Conservation (phyloP, 345 rosid genomes). For the Toxicodendron radicans region DNA sequence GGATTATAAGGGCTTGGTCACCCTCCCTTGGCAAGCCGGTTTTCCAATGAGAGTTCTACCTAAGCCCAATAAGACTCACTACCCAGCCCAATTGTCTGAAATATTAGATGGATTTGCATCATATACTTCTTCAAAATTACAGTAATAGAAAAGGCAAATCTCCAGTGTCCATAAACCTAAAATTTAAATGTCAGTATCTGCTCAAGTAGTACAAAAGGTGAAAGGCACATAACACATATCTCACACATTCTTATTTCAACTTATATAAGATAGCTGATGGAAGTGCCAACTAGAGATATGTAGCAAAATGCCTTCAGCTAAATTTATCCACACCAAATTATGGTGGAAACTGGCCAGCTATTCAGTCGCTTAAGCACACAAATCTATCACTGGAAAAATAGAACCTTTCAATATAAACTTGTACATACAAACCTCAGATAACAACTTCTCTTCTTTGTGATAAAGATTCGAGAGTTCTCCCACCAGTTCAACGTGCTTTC, state of each 20-base stretch:
- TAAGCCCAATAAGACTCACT: too few relatives aligned
- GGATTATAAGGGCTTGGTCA: too few relatives aligned
- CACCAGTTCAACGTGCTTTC: conserved; percentile 82
- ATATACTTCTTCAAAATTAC: too few relatives aligned
- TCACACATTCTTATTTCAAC: background rate
- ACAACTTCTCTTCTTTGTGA: conserved; percentile 81
- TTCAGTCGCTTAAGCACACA: background rate
- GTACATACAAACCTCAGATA: conserved; percentile 68
- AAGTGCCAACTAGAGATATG: background rate
- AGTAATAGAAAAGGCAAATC: background rate
- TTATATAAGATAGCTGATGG: background rate
- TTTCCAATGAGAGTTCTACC: too few relatives aligned
- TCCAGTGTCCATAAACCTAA: background rate
- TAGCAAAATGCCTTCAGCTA: background rate
- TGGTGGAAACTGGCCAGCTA: background rate
- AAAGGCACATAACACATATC: background rate
- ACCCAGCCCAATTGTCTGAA: too few relatives aligned
- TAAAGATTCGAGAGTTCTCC: conserved; percentile 83
- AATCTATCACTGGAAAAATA: background rate
- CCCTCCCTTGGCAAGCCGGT: too few relatives aligned
- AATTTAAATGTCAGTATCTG: background rate
- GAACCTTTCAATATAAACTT: background rate
- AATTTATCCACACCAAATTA: background rate
- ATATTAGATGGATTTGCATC: too few relatives aligned
- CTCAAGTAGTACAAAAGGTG: background rate